Evolutionary conservation across 768 basidiomycete genomes (phyloP), one percentile per base, ranked within the genome.

Genomic region (Mycena chlorophos): DNA sequence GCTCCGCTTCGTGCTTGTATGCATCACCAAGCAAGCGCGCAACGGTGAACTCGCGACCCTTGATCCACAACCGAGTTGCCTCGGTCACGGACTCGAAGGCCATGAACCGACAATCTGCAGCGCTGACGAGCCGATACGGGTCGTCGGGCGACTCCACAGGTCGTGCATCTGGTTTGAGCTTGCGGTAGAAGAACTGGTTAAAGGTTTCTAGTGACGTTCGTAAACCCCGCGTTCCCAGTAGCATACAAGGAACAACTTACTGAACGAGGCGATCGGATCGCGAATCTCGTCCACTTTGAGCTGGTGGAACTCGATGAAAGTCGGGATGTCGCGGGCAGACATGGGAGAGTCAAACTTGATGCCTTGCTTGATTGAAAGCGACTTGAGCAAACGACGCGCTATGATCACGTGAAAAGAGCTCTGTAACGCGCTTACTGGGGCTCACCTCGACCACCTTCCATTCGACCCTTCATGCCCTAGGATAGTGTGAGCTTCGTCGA

Each of bases 101-200:
- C 88, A 98, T 94, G 57, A 97, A 80, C n/a, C 96, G 88, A 67
- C 91, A 98, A 74, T 99, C 96, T 1, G 95, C 97, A n/a, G 84
- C 86, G 54, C 87, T 89, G 54, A 98, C 91, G 13, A 96, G 77
- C 6, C 87, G 84, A 46, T 76, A 81, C 0, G 91, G 87, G 67
- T 99, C 84, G 1, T 88, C 80, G 0, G 86, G 88, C 8, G 72
- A 69, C 31, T 89, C 86, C 27, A 89, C 72, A 0, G 91, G 94
- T 2, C 96, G 83, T 0, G 91, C 92, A 10, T 77, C 80, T 0
- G 87, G 78, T 67, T 92, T 97, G 26, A 98, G 84, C 76, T 95
- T 94, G 27, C 86, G 78, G 64, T 90, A 91, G 73, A 95, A 95
- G 76, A 96, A 95, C 60, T 95, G 63, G 67, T 98, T 98, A 76